Conservation (phyloP, 495 filamentous ascomycete species). For the Clavariopsis aquatica region DNA sequence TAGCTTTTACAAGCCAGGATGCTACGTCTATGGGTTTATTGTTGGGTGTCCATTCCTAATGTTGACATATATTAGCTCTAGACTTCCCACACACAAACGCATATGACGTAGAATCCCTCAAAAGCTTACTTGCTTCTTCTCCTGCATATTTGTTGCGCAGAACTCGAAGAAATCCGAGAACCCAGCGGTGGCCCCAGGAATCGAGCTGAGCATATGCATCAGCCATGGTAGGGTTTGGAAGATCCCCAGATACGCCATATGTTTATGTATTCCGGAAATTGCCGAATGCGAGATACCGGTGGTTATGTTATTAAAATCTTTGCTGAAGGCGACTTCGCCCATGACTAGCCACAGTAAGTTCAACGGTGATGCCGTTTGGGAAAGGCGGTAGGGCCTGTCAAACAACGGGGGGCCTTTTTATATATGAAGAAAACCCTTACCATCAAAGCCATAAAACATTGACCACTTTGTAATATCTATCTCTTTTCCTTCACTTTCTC, state of each 20-base stretch:
- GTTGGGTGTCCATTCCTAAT: conserved; percentile 11
- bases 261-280: conserved; percentile 26
- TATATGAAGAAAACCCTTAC: too few species aligned
- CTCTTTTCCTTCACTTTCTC: conserved; percentile 24
- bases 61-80: not conserved
- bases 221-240: conserved; percentile 27
- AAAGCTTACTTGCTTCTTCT: conserved; percentile 24
- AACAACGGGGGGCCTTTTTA: too few species aligned
- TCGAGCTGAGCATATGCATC: conserved; percentile 15
- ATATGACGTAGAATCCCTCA: too few species aligned
- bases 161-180: conserved; percentile 24
- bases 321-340: conserved; percentile 45
- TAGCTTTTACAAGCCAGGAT: conserved; percentile 27
- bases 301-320: conserved; percentile 43
- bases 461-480: conserved; percentile 45
- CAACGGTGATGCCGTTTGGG: too few species aligned
- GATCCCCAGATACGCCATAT: conserved; percentile 32
- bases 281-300: conserved; percentile 34
- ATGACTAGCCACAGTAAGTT: too few species aligned
- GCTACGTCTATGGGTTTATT: conserved; percentile 25
- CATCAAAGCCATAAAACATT: conserved; percentile 45
- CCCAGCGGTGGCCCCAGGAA: conserved; percentile 15
- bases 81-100: too few species aligned
- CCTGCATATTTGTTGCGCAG: conserved; percentile 13
- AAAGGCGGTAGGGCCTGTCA: too few species aligned